phyloP scores from a whole-genome alignment of 305 asterid genomes.

The Fraxinus angustifolia region DNA sequence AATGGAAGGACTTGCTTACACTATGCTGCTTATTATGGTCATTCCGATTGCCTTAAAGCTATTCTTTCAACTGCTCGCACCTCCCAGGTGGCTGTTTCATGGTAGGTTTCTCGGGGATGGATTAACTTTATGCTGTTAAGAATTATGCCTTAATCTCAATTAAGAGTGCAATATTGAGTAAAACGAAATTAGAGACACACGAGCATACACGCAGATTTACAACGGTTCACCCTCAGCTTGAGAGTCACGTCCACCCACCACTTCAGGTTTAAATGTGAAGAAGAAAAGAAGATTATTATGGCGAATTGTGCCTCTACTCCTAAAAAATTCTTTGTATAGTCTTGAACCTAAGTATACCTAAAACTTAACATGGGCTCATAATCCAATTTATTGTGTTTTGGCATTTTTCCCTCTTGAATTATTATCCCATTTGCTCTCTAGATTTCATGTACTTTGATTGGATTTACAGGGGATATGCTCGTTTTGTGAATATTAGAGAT shows the following conservation, averaged over 20 bases:
- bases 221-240: background rate
- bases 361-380: background rate
- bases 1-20: conserved; percentile 94
- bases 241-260: background rate
- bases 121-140: background rate
- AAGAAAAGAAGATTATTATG: background rate
- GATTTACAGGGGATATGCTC: conserved; percentile 72
- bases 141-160: background rate
- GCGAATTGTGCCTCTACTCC: background rate
- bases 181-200: background rate
- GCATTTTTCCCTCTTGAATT: background rate
- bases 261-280: background rate
- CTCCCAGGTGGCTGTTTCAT: conserved; percentile 73
- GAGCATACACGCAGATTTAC: background rate
- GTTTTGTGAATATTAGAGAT: conserved; percentile 91
- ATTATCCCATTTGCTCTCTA: background rate
- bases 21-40: conserved; percentile 92
- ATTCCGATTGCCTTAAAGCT: conserved; percentile 65
- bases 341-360: background rate
- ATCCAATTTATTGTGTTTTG: background rate
- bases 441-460: background rate
- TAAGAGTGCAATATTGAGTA: background rate
- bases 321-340: background rate
- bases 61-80: conserved; percentile 73
- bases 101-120: conserved; percentile 39